Evolutionary conservation across 176 grass and related monocot species (phyloP), one percentile per base, ranked within the genome.

Genomic region (Areca catechu): DNA sequence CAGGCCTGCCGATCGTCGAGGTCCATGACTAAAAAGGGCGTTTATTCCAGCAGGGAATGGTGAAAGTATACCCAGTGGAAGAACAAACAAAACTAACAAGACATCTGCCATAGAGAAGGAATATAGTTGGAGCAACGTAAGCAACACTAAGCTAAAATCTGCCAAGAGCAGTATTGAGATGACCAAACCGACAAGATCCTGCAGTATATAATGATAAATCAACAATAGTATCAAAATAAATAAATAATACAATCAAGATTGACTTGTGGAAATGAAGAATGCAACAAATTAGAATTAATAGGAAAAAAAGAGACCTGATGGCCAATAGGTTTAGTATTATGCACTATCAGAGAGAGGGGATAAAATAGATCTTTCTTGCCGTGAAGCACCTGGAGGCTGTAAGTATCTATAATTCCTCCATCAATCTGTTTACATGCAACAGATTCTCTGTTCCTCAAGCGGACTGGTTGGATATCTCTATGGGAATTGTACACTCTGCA

Each of bases 1-100:
- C 58, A 99, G 94, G 60, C 88, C 88, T 62, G 94, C 94, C 50
- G 94, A 99, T 0, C 84, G 88, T 10, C 94, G 85, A 48, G 94
- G 94, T 67, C 94, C 94, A 73, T 99, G 94, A 70, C 94, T 99
- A 82, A 99, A 99, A 48, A 99, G 76, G 58, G 94, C 94, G 79
- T 93, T 99, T 76, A 99, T 99, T 72, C 94, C 94, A 70, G 88
- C 94, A 66, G 94, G 94, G 43, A 99, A 99, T 75, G 94, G 94
- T 25, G 79, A 99, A 24, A 99, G 71, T 74, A 99, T 93, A 60
- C 88, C 94, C 61, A 99, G 81, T 74, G 94, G 94, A 70, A 99
- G 88, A 82, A 99, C 71, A 59, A 99, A 99, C 62, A 99, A 69
- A 77, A 99, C 88, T 63, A 99, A 82, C 68, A 99, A 81, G 61